Percentiles rank a stretch among this genome's conserved stretches.
Evolutionary conservation across 208 protist species (phyloP).

Genomic region (Naegleria gruberi): DNA sequence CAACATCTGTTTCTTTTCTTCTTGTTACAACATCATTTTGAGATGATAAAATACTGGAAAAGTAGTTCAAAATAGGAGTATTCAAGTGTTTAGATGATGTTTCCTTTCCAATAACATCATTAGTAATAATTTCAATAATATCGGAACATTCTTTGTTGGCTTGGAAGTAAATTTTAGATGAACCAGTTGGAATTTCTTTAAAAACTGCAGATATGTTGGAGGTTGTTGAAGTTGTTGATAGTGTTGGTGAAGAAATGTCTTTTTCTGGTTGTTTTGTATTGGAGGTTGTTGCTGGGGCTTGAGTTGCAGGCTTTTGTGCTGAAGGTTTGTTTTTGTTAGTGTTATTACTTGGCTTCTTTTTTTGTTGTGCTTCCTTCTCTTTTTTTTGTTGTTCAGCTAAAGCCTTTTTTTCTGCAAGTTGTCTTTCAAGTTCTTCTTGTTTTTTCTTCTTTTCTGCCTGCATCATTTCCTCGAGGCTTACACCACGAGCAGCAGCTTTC

Average conservation of each 20-base stretch:
- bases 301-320: not conserved
- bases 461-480: not conserved
- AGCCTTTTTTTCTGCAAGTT: not conserved
- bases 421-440: not conserved
- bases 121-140: not conserved
- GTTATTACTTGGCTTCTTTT: not conserved
- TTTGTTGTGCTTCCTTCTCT: not conserved
- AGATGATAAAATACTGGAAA: not conserved
- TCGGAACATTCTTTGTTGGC: not conserved
- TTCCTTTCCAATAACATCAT: not conserved
- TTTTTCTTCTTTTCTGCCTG: not conserved
- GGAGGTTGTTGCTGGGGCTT: not conserved
- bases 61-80: constrained; percentile 1
- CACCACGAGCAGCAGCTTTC: not conserved
- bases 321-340: not conserved
- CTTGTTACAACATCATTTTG: constrained; percentile 1
- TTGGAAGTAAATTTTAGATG: not conserved
- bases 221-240: not conserved
- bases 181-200: not conserved
- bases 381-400: not conserved
- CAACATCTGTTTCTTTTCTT: not conserved
- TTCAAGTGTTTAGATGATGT: not conserved
- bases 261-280: not conserved
- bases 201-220: not conserved
- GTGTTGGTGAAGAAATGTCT: not conserved